These are phyloP conservation scores for Litchi chinensis DNA, from an alignment of 345 rosid species.

Conservation along the genomic window DNA sequence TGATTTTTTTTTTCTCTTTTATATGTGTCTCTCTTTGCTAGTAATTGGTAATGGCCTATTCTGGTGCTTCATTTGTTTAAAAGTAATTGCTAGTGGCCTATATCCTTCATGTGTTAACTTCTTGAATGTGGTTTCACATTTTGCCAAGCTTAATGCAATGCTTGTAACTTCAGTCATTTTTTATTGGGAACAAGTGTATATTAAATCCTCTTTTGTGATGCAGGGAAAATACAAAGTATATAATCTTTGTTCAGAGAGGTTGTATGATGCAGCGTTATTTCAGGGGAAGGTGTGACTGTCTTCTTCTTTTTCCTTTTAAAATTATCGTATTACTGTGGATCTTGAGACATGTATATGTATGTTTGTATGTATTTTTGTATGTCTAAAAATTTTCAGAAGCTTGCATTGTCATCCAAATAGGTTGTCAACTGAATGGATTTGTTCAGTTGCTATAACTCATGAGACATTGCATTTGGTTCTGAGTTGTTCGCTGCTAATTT, in stretches of 20 bases:
- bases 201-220: conserved; percentile 25
- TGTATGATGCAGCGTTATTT: conserved; percentile 81
- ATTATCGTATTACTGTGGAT: not conserved
- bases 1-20: not conserved
- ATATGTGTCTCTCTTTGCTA: not conserved
- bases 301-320: conserved; percentile 3
- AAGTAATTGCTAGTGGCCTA: not conserved
- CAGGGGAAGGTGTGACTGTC: conserved; percentile 74
- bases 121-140: not conserved
- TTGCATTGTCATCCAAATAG: not conserved
- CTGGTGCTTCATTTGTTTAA: not conserved
- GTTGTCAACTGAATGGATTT: not conserved
- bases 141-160: not conserved
- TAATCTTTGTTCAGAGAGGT: conserved; percentile 94
- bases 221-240: conserved; percentile 96
- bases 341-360: not conserved
- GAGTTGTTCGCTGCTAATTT: not conserved
- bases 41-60: not conserved
- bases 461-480: not conserved
- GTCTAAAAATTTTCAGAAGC: not conserved
- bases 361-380: not conserved
- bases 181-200: not conserved
- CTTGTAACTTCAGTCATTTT: not conserved
- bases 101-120: not conserved
- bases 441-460: not conserved